These are phyloP conservation scores for Saccharomyces hybrid DNA, from an alignment of 1,139 yeast species.

Conservation along the genomic window DNA sequence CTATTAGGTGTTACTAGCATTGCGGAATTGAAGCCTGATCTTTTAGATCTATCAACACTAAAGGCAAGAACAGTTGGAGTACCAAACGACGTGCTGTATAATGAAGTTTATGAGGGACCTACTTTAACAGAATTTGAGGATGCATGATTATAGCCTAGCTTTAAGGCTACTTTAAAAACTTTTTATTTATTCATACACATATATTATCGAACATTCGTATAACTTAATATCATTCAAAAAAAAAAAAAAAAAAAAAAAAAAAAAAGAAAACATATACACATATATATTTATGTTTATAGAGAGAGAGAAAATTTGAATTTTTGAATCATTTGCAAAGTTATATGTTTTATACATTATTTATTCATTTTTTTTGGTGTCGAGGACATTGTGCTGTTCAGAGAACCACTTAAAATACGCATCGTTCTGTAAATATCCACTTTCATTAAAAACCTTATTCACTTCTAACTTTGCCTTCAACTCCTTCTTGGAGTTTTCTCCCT, in stretches of 20 bases:
- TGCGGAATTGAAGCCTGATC: constrained; percentile 51
- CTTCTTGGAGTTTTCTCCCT: neutral
- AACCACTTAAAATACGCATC: constrained; percentile 25
- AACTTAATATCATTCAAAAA: neutral
- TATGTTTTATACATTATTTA: constrained; percentile 4
- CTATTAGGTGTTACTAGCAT: constrained; percentile 68
- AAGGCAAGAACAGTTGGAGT: constrained; percentile 37
- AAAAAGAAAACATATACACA: too few species aligned
- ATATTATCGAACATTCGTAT: neutral
- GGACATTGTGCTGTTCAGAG: constrained; percentile 16
- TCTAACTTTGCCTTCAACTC: constrained; percentile 14
- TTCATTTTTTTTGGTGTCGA: constrained; percentile 17
- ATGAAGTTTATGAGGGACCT: constrained; percentile 38
- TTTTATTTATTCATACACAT: constrained; percentile 1
- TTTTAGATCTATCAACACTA: constrained; percentile 42
- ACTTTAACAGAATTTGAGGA: constrained; percentile 11
- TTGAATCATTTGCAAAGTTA: neutral
- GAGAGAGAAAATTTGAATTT: neutral
- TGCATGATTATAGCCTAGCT: neutral
- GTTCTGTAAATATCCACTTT: constrained; percentile 26
- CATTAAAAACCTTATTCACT: constrained; percentile 27
- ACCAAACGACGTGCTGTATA: constrained; percentile 42
- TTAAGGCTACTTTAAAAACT: neutral
- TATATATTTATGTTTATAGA: too few species aligned
- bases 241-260: neutral